Evolutionary conservation across 2,329 filamentous ascomycete genomes (phyloP), one percentile per base, ranked within the genome.

Genomic region (Stagonosporopsis vannaccii): DNA sequence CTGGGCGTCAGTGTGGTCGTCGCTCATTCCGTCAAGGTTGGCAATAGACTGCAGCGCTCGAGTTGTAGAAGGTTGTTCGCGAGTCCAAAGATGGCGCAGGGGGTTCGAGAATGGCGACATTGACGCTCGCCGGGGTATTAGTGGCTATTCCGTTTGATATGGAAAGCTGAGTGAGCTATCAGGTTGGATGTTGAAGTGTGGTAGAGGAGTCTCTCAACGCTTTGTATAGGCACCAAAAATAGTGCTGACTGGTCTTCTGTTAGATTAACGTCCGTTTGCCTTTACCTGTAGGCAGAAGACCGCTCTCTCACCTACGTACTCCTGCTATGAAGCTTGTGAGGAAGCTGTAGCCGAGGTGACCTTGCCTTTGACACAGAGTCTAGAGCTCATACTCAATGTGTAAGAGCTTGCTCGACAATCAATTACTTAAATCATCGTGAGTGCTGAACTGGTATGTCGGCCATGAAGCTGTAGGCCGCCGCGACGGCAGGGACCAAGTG

Each of bases 241-340:
- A 32, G 13, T n/a, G 13, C 3, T 32, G 15, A 15, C n/a, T 17
- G 12, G 19, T 6, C 17, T 37, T 20, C 6, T 20, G n/a, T 20
- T 6, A 35, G 9, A 4, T 25, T n/a, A 25, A 15, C 20, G 40
- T 30, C 2, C 35, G 26, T 35, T 35, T 35, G 42, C 50, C 42
- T 56, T 56, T 46, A 56, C 52, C 35, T 44, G 11, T 37, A 46
- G 52, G 52, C 41, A 4, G 32, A 46, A 28, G 22, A 37, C 46
- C 23, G 26, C 52, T 56, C 52, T 50, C 40, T 56, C 46, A 56
- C 52, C 33, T 39, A 33, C 33, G 22, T 28, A 11, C 22, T 20
- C 9, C 8, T 20, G 12, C n/a, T 4, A 9, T 17, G 11, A 37
- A 5, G 19, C n/a, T 20, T 19, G 9, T 11, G 6, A 12, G 35